phyloP scores from a whole-genome alignment of 2,329 filamentous ascomycete species.

The Colletotrichum sp. region DNA sequence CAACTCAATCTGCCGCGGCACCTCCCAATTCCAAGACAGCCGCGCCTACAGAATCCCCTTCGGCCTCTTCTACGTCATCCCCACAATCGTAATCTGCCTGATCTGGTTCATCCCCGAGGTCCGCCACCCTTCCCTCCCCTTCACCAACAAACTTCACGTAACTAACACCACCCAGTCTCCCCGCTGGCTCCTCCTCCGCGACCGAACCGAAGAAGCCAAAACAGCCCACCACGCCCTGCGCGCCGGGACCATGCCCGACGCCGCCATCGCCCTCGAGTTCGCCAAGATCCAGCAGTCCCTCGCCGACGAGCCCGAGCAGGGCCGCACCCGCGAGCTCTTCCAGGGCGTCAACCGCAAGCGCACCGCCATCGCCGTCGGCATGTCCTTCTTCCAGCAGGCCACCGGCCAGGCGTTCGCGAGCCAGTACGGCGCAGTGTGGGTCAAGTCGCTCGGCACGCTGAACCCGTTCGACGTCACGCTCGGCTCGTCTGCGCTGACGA shows the following conservation, averaged over 20 bases:
- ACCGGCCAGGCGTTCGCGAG: constrained; percentile 24
- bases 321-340: constrained; percentile 29
- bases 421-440: constrained; percentile 29
- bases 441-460: constrained; percentile 30
- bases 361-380: constrained; percentile 27
- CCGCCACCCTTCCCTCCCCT: not conserved
- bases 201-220: constrained; percentile 32
- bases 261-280: constrained; percentile 27
- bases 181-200: constrained; percentile 32
- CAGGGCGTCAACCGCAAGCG: constrained; percentile 28
- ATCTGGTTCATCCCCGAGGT: constrained; percentile 34
- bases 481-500: not conserved
- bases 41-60: constrained; percentile 38
- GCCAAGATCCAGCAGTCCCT: constrained; percentile 6
- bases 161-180: constrained; percentile 22
- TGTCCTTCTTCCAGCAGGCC: constrained; percentile 26
- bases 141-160: not conserved
- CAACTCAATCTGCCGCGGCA: constrained; percentile 33
- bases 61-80: constrained; percentile 38
- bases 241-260: constrained; percentile 24
- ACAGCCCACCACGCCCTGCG: constrained; percentile 27
- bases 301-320: constrained; percentile 13
- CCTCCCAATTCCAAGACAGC: constrained; percentile 30
- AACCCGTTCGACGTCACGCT: constrained; percentile 31
- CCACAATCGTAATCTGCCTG: constrained; percentile 27